These are phyloP conservation scores for Penicillium nucicola DNA, from an alignment of 495 filamentous ascomycete species.

Conservation along the genomic window DNA sequence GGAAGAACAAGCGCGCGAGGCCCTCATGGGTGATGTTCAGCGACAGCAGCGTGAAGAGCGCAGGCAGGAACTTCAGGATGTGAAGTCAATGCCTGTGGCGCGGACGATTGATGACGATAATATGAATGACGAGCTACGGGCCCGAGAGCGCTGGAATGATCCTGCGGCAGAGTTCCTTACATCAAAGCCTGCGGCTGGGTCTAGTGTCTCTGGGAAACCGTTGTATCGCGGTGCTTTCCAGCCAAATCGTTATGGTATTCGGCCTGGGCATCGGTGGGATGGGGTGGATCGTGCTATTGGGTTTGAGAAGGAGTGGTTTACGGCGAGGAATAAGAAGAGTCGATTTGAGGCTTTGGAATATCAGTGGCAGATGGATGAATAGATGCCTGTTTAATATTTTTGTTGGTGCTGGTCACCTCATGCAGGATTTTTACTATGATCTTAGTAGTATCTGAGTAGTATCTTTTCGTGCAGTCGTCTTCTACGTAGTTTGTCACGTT, in stretches of 20 bases:
- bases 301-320: slow-evolving; percentile 93
- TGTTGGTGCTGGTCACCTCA: slow-evolving; percentile 18
- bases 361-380: slow-evolving; percentile 94
- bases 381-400: neutral
- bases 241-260: slow-evolving; percentile 93
- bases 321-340: slow-evolving; percentile 71
- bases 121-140: slow-evolving; percentile 79
- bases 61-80: slow-evolving; percentile 67
- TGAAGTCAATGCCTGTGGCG: slow-evolving; percentile 75
- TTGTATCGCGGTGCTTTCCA: slow-evolving; percentile 74
- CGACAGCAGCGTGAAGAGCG: slow-evolving; percentile 51
- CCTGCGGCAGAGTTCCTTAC: slow-evolving; percentile 81
- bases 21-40: slow-evolving; percentile 83
- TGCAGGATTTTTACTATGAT: neutral
- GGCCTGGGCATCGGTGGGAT: slow-evolving; percentile 93
- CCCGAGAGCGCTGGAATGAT: slow-evolving; percentile 82
- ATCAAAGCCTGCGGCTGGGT: slow-evolving; percentile 37
- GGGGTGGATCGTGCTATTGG: slow-evolving; percentile 93
- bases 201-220: slow-evolving; percentile 61
- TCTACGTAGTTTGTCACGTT: too few relatives aligned
- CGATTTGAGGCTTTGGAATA: slow-evolving; percentile 79
- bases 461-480: too few relatives aligned
- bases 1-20: slow-evolving; percentile 57
- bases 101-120: slow-evolving; percentile 75
- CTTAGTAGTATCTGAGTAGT: neutral